Base-by-base conservation (phyloP, 345 rosid species). In the Erodium maritimum region DNA sequence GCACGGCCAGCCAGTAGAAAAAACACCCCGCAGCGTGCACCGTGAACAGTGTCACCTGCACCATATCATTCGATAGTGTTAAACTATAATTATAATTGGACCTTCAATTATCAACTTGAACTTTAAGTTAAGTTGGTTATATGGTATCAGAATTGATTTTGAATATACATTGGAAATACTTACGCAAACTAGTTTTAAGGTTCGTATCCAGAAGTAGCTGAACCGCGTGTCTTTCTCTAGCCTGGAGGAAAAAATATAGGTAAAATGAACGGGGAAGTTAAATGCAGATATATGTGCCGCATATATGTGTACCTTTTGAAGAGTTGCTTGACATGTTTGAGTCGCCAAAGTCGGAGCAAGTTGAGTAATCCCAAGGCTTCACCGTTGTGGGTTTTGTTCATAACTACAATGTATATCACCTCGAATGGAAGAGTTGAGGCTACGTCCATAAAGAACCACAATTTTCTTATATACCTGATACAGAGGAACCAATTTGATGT, bases 271-370 rank as follows among this genome's bases (percentile, higher is more conserved):
- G n/a, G n/a, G n/a, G n/a, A n/a, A n/a, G n/a, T n/a, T n/a, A n/a
- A n/a, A n/a, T n/a, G n/a, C n/a, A n/a, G n/a, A 25, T 25, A 25
- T 25, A 25, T 25, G 7, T 25, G 33, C 4, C 33, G 33, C 33
- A 29, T 5, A 1, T 29, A 5, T 6, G 37, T 48, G 55, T 68
- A 88, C 96, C 97, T 86, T 67, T 60, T 66, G 66, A 84, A 91
- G 71, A 91, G 87, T 46, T 76, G 78, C 18, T 81, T 55, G 1
- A 91, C 87, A 19, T 93, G 90, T 54, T 95, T 61, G 58, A 90
- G 94, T 58, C 96, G 96, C 97, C 97, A 90, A 2, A 90, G 81
- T 29, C 97, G 94, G 19, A 90, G 81, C 89, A 90, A 83, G 61
- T 77, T 83, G 48, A 87, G 79, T 45, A 80, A 75, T 0, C 94